Evolutionary conservation across 257 asterid genomes (phyloP), one percentile per base, ranked within the genome.

Genomic region (Petunia axillaris): DNA sequence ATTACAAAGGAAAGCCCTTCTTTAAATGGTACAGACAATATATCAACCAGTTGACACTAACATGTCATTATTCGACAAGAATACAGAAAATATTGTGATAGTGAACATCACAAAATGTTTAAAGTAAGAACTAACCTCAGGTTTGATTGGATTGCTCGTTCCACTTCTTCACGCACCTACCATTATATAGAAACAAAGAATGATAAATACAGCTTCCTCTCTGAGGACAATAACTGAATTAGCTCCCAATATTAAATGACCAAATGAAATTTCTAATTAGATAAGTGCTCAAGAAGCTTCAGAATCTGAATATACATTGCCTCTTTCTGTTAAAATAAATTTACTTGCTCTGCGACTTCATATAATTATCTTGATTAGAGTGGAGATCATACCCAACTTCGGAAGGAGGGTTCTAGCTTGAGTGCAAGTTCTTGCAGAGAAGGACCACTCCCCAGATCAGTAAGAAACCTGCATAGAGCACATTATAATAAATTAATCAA

Each of bases 121-220:
- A 75, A 57, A 6, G 36, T 46, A 52, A 36, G 66, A 80, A 76
- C 90, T 75, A 68, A 94, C 98, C 95, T 89, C 74, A 79, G 14
- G 46, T 25, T 59, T 16, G 86, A 82, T 80, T 55, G 66, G 35
- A 94, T 7, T 2, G 85, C 85, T 73, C 79, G 81, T 3, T 90
- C 92, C 57, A 91, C 85, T 64, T 89, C 93, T 77, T 94, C 96
- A 71, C 77, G 88, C 46, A 93, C 97, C 98, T 94, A 83, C 78
- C 77, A 71, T 60, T 43, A 4, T 71, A 25, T 71, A 71, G 48
- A 60, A 71, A 48, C 13, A n/a, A 71, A 48, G 43, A 11, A 35
- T 48, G 60, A 71, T 71, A 71, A 71, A 48, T 38, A 48, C 8
- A n/a, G 44, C 48, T 25, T 46, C 58, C 46, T 71, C 75, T 66